Evolutionary conservation across 768 basidiomycete genomes (phyloP).

Genomic region (Lactarius quietus): DNA sequence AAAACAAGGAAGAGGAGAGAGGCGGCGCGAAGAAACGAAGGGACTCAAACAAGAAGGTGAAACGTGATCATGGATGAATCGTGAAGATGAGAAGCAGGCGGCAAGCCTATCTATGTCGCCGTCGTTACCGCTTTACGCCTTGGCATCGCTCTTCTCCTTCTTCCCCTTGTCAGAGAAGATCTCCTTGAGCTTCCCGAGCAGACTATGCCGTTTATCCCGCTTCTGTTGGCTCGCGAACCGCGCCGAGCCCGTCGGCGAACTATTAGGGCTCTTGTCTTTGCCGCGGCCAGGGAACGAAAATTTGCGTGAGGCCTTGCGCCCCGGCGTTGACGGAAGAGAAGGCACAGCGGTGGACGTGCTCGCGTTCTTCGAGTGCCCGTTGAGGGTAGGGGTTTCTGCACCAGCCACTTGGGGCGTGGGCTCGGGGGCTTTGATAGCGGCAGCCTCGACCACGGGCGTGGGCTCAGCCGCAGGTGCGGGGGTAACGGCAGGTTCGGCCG

Average conservation of each 20-base stretch:
- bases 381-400: slow-evolving; percentile 3
- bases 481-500: too few species aligned
- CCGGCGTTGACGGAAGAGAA: background rate
- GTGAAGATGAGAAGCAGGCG: background rate
- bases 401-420: too few species aligned
- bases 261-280: slow-evolving; percentile 17
- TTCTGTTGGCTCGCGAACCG: slow-evolving; percentile 22
- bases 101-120: slow-evolving; percentile 2
- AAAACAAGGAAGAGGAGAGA: too few species aligned
- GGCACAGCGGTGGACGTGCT: slow-evolving; percentile 10
- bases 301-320: slow-evolving; percentile 16
- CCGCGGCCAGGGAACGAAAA: slow-evolving; percentile 17
- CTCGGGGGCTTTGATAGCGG: background rate
- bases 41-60: background rate
- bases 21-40: background rate
- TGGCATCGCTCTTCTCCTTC: slow-evolving; percentile 20
- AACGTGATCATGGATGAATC: slow-evolving; percentile 7
- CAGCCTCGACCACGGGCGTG: background rate
- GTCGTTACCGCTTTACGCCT: slow-evolving; percentile 19
- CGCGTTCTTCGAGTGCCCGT: slow-evolving; percentile 15
- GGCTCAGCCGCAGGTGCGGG: background rate
- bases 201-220: slow-evolving; percentile 25
- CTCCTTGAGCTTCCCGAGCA: slow-evolving; percentile 25
- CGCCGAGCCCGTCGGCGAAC: slow-evolving; percentile 20
- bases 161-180: slow-evolving; percentile 24